phyloP scores from a whole-genome alignment of 2,329 filamentous ascomycete species.

The Didymella exigua region DNA sequence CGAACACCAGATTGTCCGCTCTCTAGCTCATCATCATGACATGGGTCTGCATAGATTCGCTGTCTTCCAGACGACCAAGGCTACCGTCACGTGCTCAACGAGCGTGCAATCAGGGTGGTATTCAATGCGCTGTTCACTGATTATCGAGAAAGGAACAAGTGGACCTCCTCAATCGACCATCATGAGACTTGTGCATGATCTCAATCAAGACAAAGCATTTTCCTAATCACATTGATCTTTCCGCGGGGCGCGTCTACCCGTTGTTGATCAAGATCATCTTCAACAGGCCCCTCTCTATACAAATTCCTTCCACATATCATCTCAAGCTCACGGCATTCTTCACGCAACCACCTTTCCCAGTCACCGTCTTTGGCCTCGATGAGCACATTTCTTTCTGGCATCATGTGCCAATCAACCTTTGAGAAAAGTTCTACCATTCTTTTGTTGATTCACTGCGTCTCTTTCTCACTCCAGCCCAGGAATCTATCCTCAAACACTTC shows the following conservation, averaged over 20 bases:
- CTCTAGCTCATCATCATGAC: neutral
- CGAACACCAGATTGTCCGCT: slow-evolving; percentile 14
- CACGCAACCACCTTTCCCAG: slow-evolving; percentile 11
- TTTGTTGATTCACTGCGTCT: slow-evolving; percentile 27
- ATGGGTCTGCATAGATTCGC: neutral
- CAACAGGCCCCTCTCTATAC: neutral
- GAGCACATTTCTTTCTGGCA: slow-evolving; percentile 6
- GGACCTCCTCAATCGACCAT: neutral
- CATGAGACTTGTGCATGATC: neutral
- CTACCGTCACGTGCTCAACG: neutral
- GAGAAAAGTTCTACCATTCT: neutral
- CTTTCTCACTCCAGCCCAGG: slow-evolving; percentile 2
- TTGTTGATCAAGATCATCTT: neutral
- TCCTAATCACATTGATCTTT: neutral
- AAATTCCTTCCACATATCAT: neutral
- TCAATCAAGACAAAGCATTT: neutral
- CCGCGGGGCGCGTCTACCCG: neutral
- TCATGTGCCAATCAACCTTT: neutral
- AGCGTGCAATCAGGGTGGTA: neutral
- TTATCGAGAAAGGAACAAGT: neutral
- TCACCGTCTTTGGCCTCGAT: slow-evolving; percentile 15
- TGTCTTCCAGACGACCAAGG: neutral
- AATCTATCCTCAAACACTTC: slow-evolving; percentile 15
- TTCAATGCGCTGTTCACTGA: neutral
- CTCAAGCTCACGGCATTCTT: neutral